phyloP scores from a whole-genome alignment of 441 rosid genomes.

The Bocquillonia castaneifolia region DNA sequence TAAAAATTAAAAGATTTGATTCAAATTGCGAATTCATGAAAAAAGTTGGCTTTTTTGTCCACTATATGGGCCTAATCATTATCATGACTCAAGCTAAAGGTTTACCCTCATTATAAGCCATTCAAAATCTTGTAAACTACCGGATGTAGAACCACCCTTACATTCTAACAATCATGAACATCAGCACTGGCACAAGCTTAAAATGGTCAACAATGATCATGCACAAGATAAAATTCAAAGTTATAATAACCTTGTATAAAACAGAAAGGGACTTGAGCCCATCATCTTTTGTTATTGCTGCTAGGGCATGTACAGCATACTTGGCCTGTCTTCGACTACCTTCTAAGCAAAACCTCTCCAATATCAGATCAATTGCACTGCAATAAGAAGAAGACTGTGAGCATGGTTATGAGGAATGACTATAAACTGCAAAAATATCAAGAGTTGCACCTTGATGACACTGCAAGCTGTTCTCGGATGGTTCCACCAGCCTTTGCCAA shows the following conservation, averaged over 20 bases:
- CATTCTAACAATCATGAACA: no score
- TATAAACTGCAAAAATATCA: constrained; percentile 1
- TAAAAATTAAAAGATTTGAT: no score
- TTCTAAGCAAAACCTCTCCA: constrained; percentile 94
- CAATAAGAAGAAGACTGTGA: constrained; percentile 29
- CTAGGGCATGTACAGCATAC: constrained; percentile 97
- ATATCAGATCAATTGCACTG: constrained; percentile 89
- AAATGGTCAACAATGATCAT: constrained; percentile 4
- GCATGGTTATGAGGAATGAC: constrained; percentile 18
- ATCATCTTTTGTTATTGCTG: constrained; percentile 98
- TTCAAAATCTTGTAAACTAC: no score
- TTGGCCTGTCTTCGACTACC: constrained; percentile 96
- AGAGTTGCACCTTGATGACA: constrained; percentile 66
- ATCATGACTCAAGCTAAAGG: no score
- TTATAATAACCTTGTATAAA: constrained; percentile 70
- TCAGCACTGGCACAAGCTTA: background rate
- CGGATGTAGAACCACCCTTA: no score
- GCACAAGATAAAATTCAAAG: background rate
- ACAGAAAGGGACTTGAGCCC: constrained; percentile 97
- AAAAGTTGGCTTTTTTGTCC: no score
- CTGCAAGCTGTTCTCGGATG: constrained; percentile 84
- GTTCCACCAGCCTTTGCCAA: constrained; percentile 98
- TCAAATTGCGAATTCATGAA: no score
- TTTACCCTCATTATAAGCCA: no score
- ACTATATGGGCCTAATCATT: no score